Base-by-base conservation (phyloP, 2,329 filamentous ascomycete genomes). In the Fusarium decemcellulare region DNA sequence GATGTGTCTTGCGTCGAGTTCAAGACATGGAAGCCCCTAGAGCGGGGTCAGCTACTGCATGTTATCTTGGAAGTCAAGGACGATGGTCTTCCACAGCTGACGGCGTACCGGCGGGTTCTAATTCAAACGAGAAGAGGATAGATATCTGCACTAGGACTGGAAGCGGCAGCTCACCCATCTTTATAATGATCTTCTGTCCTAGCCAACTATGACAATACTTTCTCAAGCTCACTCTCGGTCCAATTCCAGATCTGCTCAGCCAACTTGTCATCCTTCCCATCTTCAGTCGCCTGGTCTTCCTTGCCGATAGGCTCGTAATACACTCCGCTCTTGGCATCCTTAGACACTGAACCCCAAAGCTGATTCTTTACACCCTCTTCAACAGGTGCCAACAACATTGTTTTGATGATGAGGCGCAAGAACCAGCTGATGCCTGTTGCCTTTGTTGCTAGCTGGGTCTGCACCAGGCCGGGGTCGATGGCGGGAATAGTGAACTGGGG, bases 311-410 rank as follows among this genome's bases (percentile, higher is more conserved):
- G 78, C 67, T 75, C 76, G 54, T 80, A 79, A 58, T 78, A 78
- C 60, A 75, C 60, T 8, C 42, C 42, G 12, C 18, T 46, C 10
- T 73, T 72, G 1, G 79, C 74, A n/a, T 77, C 76, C 6, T 71
- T 71, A 4, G 76, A 68, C n/a, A 79, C 78, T 2, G 79, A 75
- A 12, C 80, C 82, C 83, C 83, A 85, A 4, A 85, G 74, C 72
- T 84, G 82, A 59, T 81, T 83, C 63, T 72, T 76, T 5, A 74
- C 79, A 1, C 83, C 83, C 30, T 77, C 62, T 23, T 78, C 73
- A 9, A 75, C 72, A 11, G 76, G 57, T 1, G 67, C 63, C 10
- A 77, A 60, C 14, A 74, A 51, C 16, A 59, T 61, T 30, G 51
- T 67, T 11, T 47, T 65, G 8, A 76, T 9, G 15, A 55, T 63